Percentiles rank a stretch among this genome's conserved stretches.
Conservation (phyloP, 768 basidiomycete species). For the Gyrodon lividus region DNA sequence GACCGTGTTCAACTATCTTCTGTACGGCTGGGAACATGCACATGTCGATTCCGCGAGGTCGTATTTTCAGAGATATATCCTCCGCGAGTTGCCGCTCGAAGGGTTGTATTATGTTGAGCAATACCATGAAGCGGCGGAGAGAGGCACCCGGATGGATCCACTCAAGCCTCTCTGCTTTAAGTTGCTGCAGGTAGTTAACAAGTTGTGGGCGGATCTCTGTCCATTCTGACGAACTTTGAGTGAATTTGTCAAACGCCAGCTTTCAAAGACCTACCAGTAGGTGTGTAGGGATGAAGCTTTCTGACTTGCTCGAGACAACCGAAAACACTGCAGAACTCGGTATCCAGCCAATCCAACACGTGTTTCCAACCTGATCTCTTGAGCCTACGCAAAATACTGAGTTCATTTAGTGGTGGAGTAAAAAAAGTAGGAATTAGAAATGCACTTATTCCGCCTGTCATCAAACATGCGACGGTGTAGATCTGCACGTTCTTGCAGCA, state of each 20-base stretch:
- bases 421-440: background rate
- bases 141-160: background rate
- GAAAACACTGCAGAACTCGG: background rate
- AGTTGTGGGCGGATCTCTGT: conserved; percentile 2
- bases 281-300: conserved; percentile 2
- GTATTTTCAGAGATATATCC: background rate
- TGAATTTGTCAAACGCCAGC: background rate
- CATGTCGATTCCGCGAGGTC: conserved; percentile 5
- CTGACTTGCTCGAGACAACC: background rate
- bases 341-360: background rate
- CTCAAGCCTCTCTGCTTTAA: background rate
- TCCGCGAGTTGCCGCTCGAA: background rate
- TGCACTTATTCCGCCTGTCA: conserved; percentile 3
- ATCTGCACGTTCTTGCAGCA: background rate
- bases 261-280: background rate
- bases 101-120: background rate
- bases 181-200: background rate
- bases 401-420: background rate
- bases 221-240: conserved; percentile 8
- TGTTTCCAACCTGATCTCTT: background rate
- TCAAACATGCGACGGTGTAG: conserved; percentile 2
- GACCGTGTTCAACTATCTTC: background rate
- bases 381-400: conserved; percentile 5
- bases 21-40: conserved; percentile 1
- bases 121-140: background rate